Conservation (phyloP, 352 stramenopile genomes). For the Proteromonas lacertae region DNA sequence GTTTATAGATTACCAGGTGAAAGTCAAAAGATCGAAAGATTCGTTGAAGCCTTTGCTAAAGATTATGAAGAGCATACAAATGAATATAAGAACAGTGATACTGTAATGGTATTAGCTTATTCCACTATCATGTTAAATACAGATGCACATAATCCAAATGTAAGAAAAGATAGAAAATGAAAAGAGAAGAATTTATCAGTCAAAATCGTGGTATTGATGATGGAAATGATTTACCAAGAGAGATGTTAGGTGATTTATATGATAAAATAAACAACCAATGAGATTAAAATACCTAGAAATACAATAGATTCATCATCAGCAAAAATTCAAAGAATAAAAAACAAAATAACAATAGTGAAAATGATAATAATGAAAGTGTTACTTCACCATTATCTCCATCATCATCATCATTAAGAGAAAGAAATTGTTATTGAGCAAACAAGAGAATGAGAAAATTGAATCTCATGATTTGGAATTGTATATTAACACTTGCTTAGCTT, state of each 20-base stretch:
- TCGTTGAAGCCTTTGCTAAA: slow-evolving; percentile 79
- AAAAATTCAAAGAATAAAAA: too few species aligned
- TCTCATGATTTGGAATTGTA: too few species aligned
- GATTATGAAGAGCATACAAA: slow-evolving; percentile 60
- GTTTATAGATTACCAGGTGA: slow-evolving; percentile 73
- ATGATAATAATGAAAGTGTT: too few species aligned
- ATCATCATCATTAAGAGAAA: too few species aligned
- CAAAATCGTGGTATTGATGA: slow-evolving; percentile 88
- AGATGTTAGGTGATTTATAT: slow-evolving; percentile 46
- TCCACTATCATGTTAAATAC: slow-evolving; percentile 98
- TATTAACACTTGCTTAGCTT: too few species aligned
- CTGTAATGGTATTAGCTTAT: slow-evolving; percentile 55
- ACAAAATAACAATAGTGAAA: too few species aligned
- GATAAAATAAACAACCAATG: too few species aligned
- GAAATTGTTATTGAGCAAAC: too few species aligned
- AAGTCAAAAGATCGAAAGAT: slow-evolving; percentile 83
- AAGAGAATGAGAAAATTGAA: too few species aligned
- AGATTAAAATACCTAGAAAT: too few species aligned
- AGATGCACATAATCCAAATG: slow-evolving; percentile 41
- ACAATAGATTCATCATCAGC: too few species aligned
- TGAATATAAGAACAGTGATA: slow-evolving; percentile 20
- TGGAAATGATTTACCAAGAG: slow-evolving; percentile 51
- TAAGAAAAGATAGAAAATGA: slow-evolving; percentile 54
- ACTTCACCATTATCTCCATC: too few species aligned
- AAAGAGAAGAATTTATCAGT: slow-evolving; percentile 55